A percentile compares a stretch with the other conserved stretches of the same genome.
phyloP scores from a whole-genome alignment of 148 eudicot species.

The Rhododendron simsii region DNA sequence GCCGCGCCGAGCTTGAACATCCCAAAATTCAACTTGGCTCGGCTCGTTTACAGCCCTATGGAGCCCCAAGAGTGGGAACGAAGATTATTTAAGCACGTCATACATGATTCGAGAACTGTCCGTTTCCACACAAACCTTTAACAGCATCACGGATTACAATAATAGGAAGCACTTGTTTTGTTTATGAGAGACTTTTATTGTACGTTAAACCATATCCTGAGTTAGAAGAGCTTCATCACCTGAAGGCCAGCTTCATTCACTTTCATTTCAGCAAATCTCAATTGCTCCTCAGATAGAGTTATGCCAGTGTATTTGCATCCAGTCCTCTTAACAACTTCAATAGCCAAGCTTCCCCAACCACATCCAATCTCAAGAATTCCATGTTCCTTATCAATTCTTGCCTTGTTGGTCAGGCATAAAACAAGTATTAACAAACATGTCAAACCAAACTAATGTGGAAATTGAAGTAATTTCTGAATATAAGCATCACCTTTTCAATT shows the following conservation, averaged over 20 bases:
- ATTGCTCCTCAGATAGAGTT: conserved; percentile 77
- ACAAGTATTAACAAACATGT: neutral
- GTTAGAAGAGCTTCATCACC: conserved; percentile 25
- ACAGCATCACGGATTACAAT: neutral
- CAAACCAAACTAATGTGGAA: neutral
- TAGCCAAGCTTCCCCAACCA: conserved; percentile 97
- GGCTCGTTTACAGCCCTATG: neutral
- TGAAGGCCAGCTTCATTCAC: conserved; percentile 90
- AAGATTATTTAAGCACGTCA: neutral
- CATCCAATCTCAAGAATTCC: conserved; percentile 89
- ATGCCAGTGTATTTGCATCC: conserved; percentile 97
- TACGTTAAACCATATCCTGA: neutral
- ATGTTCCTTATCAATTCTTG: conserved; percentile 60
- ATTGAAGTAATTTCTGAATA: neutral
- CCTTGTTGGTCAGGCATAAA: conserved; percentile 30
- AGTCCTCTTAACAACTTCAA: conserved; percentile 77
- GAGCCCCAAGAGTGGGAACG: neutral
- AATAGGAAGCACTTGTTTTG: neutral
- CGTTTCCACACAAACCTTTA: neutral
- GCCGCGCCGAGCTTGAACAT: no score
- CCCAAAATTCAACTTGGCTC: neutral
- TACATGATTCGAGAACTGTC: neutral
- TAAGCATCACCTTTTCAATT: conserved; percentile 51
- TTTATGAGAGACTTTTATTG: neutral
- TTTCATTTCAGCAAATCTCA: conserved; percentile 65